Evolutionary conservation across 2,329 filamentous ascomycete genomes (phyloP), one percentile per base, ranked within the genome.

Genomic region (Ramularia endophylla): DNA sequence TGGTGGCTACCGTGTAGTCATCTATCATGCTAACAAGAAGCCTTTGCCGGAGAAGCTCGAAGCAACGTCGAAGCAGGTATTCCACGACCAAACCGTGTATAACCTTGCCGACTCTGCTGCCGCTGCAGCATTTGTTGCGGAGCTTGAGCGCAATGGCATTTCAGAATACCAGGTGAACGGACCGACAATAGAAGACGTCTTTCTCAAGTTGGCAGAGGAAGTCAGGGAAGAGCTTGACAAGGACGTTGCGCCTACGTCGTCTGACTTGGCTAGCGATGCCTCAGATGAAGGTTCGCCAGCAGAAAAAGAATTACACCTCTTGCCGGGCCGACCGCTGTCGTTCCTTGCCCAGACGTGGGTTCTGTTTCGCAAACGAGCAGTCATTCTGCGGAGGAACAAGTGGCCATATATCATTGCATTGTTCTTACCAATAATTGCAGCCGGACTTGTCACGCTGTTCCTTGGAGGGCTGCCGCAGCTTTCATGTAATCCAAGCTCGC

Each of bases 121-220:
- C 33, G 86, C 87, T 0, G 84, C 86, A 0, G 65, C 73, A 3
- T 82, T 90, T 33, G 84, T 94, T 48, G 73, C 75, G 35, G 64
- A 73, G 8, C 70, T 95, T 1, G 84, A 94, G 59, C 65, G 70
- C 1, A 68, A 73, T 1, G 78, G 79, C 0, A 73, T 94, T 29
- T 71, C 72, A 12, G 84, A 94, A 43, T 95, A 94, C 60, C 81
- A 88, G 43, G 85, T 95, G 51, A 85, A 84, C 12, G 87, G 87
- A 0, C 90, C 89, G 0, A 94, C 87, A 0, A 88, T 95, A 29
- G 90, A 95, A 60, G 88, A 95, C 52, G 88, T 95, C 0, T 95
- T 95, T 63, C 67, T 95, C 17, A 82, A 86, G 50, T 73, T 95
- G 28, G 87, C 88, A 0, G 85, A 90, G 56, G 88, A 95, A 60